Conservation (phyloP, 2,329 filamentous ascomycete genomes). For the Drechslerella dactyloides region DNA sequence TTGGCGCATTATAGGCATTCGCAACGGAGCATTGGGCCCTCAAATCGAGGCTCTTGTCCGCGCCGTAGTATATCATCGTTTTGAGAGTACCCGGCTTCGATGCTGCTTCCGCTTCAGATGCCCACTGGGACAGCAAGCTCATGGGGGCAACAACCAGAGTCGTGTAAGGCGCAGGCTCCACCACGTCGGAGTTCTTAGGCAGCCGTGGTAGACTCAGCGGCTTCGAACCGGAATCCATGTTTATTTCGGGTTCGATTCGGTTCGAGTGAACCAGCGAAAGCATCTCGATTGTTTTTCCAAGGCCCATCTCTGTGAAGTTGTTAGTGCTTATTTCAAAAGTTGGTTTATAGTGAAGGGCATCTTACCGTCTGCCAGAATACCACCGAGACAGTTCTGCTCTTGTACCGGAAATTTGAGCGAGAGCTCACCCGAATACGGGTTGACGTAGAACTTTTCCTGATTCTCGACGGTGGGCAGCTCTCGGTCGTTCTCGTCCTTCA, state of each 20-base stretch:
- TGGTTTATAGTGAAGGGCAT: background rate
- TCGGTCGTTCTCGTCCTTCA: slow-evolving; percentile 83
- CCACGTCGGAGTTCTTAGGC: slow-evolving; percentile 57
- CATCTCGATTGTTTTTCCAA: slow-evolving; percentile 99
- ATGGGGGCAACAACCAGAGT: slow-evolving; percentile 96
- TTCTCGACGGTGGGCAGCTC: slow-evolving; percentile 70
- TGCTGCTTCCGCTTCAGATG: slow-evolving; percentile 90
- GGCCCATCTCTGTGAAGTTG: slow-evolving; percentile 75
- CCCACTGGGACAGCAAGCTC: slow-evolving; percentile 95
- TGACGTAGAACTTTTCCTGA: slow-evolving; percentile 84
- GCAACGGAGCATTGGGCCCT: slow-evolving; percentile 76
- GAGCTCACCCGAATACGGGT: slow-evolving; percentile 93
- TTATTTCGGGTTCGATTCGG: slow-evolving; percentile 58
- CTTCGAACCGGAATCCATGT: slow-evolving; percentile 44
- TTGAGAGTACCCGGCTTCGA: slow-evolving; percentile 83
- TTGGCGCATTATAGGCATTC: slow-evolving; percentile 77
- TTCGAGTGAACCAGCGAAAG: slow-evolving; percentile 89
- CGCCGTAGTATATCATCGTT: slow-evolving; percentile 88
- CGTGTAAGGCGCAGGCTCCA: slow-evolving; percentile 79
- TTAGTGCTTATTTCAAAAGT: slow-evolving; percentile 44
- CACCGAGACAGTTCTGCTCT: slow-evolving; percentile 91
- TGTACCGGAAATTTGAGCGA: slow-evolving; percentile 90
- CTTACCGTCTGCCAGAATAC: slow-evolving; percentile 79
- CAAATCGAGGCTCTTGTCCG: slow-evolving; percentile 79
- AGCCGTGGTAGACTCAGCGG: slow-evolving; percentile 36